Evolutionary conservation across 306 rosid species (phyloP), one percentile per base, ranked within the genome.

Genomic region (Cyclanthera cordifolia): DNA sequence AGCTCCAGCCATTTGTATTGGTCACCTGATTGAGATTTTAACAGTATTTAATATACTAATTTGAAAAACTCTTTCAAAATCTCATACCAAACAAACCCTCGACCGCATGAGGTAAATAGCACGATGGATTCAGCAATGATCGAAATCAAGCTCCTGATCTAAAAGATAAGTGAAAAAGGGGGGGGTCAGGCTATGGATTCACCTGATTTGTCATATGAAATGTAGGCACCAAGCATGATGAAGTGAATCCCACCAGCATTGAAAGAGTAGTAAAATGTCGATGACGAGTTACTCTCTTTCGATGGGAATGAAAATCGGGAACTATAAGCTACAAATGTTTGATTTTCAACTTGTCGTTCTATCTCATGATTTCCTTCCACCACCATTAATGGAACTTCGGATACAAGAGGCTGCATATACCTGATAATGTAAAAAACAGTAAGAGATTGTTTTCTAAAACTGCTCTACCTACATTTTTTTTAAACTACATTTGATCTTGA

Each of bases 281-380:
- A 89, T 2, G 72, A 73, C 27, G 96, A 92, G 79, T 85, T 84
- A 41, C 96, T 89, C 85, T 92, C 95, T 64, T 84, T 63, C 7
- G 90, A 89, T 37, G 98, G 95, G 63, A 87, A 87, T 39, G 95
- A 89, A 66, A 89, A 92, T 59, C 98, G 84, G 20, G 89, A 89
- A 79, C 86, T 85, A 69, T 92, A 87, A 71, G 98, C 79, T 21
- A 75, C 88, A 78, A 92, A 92, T 77, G 86, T 82, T 58, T 76
- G 75, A 66, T 89, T 80, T 49, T 77, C 88, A 27, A 82, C 95
- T 72, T 92, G 96, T 58, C 2, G 53, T 80, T 92, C 98, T 20
- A 87, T 84, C 45, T 89, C 98, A 72, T 92, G 96, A 84, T 92
- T 85, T 81, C 98, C 98, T 84, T 85, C 96, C 58, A 89, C 41